Conservation (phyloP, 2,329 filamentous ascomycete species). For the Colletotrichum lentis region DNA sequence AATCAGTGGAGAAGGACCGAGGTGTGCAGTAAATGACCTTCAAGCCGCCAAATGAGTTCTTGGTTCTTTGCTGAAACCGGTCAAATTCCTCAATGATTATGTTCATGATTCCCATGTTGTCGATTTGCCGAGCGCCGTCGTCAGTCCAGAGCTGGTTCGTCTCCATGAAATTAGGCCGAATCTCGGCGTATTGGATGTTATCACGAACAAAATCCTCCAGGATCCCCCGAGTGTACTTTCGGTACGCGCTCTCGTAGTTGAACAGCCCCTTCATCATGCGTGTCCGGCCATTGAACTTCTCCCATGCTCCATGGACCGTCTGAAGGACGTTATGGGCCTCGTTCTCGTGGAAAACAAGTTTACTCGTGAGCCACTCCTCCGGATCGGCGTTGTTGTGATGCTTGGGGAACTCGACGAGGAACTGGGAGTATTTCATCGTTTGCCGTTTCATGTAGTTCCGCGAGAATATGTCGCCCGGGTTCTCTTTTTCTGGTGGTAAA, state of each 20-base stretch:
- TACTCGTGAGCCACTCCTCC: conserved; percentile 66
- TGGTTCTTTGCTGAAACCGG: conserved; percentile 53
- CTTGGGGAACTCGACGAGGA: conserved; percentile 49
- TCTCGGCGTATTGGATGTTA: conserved; percentile 75
- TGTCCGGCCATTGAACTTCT: conserved; percentile 73
- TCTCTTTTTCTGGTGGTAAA: conserved; percentile 47
- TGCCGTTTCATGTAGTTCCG: conserved; percentile 54
- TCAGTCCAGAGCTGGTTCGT: conserved; percentile 68
- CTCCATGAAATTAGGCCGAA: conserved; percentile 73
- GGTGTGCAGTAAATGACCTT: conserved; percentile 79
- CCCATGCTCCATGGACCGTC: conserved; percentile 63
- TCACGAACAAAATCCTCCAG: conserved; percentile 70
- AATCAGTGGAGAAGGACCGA: conserved; percentile 60
- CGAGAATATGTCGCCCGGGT: conserved; percentile 59
- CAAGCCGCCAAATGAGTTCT: conserved; percentile 65
- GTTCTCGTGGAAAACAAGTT: conserved; percentile 68
- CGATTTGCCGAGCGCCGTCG: conserved; percentile 61
- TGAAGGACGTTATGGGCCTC: conserved; percentile 65
- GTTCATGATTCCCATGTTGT: conserved; percentile 67
- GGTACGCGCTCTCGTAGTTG: conserved; percentile 71
- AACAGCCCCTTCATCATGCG: conserved; percentile 77
- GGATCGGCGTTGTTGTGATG: conserved; percentile 43
- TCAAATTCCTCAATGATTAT: conserved; percentile 66
- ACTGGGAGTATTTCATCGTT: conserved; percentile 55
- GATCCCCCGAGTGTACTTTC: conserved; percentile 65